Evolutionary conservation across 257 asterid species (phyloP).

Genomic region (Lavandula angustifolia): DNA sequence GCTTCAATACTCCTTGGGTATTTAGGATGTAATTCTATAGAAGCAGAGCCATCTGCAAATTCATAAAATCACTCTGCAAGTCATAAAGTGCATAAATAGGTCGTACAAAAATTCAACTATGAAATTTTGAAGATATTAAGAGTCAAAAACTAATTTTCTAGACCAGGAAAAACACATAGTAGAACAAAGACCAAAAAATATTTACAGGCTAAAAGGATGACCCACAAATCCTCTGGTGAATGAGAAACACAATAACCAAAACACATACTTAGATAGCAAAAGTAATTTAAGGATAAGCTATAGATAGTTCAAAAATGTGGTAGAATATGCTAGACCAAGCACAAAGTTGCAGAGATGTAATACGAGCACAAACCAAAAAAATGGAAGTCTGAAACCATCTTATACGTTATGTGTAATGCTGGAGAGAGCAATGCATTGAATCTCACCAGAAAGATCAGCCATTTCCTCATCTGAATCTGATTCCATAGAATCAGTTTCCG

Average conservation of each 20-base stretch:
- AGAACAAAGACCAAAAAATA: conserved; percentile 10
- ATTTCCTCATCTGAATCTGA: conserved; percentile 79
- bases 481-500: conserved; percentile 77
- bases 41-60: conserved; percentile 79
- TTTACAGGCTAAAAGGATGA: conserved; percentile 1
- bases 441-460: conserved; percentile 77
- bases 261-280: not conserved
- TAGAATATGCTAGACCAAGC: conserved; percentile 13
- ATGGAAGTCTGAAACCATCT: not conserved
- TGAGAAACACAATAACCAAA: not conserved
- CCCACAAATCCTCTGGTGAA: not conserved
- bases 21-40: conserved; percentile 84
- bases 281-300: conserved; percentile 5
- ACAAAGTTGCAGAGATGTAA: conserved; percentile 13
- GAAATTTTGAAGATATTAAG: conserved; percentile 10
- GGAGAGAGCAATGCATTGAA: conserved; percentile 16
- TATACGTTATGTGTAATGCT: conserved; percentile 9
- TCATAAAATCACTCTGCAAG: conserved; percentile 29
- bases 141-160: not conserved
- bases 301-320: conserved; percentile 10
- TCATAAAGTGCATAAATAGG: not conserved
- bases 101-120: conserved; percentile 9
- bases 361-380: conserved; percentile 1
- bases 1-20: conserved; percentile 65
- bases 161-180: conserved; percentile 7